These are phyloP conservation scores for Nothopassalora personata DNA, from an alignment of 2,329 filamentous ascomycete species.

Conservation along the genomic window DNA sequence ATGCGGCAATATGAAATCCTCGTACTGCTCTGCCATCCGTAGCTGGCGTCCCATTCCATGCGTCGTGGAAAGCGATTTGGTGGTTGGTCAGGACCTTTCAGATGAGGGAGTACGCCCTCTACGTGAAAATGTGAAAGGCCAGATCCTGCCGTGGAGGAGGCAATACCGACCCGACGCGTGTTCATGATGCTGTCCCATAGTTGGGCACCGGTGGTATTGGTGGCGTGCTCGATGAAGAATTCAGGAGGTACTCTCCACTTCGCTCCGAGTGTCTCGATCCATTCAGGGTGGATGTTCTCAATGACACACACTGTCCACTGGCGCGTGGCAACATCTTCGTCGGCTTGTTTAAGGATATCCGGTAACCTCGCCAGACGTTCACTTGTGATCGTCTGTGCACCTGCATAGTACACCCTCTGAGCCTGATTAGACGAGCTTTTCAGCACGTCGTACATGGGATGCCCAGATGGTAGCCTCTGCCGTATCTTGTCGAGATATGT, in stretches of 20 bases:
- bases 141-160: not conserved
- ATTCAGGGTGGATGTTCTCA: slow-evolving; percentile 4
- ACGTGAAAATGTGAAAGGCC: not conserved
- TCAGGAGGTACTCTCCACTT: slow-evolving; percentile 1
- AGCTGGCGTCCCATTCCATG: not conserved
- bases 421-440: not conserved
- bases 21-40: slow-evolving; percentile 1
- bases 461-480: not conserved
- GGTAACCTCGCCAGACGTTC: not conserved
- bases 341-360: not conserved
- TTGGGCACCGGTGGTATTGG: not conserved
- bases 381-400: not conserved
- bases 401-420: not conserved
- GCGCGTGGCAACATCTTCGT: not conserved
- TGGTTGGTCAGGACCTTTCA: not conserved
- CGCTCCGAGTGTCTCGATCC: not conserved
- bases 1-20: slow-evolving; percentile 2
- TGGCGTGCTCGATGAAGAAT: slow-evolving; percentile 5
- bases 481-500: not conserved
- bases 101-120: not conserved
- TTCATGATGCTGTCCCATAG: not conserved
- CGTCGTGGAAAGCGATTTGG: not conserved
- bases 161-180: not conserved
- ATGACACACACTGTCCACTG: slow-evolving; percentile 1
- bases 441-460: not conserved